Evolutionary conservation across 2,329 filamentous ascomycete genomes (phyloP), one percentile per base, ranked within the genome.

Genomic region (Aspergillus tubingensis): DNA sequence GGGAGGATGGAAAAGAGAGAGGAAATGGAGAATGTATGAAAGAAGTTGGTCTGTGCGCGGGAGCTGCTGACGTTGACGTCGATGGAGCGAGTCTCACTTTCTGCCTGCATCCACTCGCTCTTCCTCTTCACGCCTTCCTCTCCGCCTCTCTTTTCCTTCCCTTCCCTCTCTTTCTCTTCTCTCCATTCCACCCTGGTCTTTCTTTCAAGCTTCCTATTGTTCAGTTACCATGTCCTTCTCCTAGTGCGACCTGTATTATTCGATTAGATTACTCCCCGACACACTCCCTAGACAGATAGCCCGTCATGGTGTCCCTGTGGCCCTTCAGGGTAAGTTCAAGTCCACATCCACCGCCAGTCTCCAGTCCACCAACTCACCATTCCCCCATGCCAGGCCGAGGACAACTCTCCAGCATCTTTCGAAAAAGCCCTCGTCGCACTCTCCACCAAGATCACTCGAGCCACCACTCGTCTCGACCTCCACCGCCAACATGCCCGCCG

Each of bases 351-450:
- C 38, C 15, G 30, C 39, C 25, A n/a, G 30, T 21, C 17, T 11
- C 19, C 43, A 21, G 25, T 15, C 50, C 36, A 58, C 41, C 43
- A 6, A 50, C 11, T 11, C 30, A 25, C 32, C 57, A 19, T 55
- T 5, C 51, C 55, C 51, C 49, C 51, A 50, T 21, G 55, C 59
- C 70, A 96, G 92, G 86, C 86, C 77, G 85, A 91, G 72, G 85
- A 89, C 74, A 90, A 86, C 73, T 96, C 93, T 66, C 90, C 95
- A 25, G 93, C 92, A 54, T 91, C 89, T 3, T 99, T 98, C 74
- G 95, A 99, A 80, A 97, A 93, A 82, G 87, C 89, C 2, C 87
- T 99, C 30, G 91, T 92, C 8, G 83, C 86, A 23, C 86, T 99
- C 49, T 91, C 93, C 10, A 81, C 82, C 55, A 96, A 95, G 79